Base-by-base conservation (phyloP, 1,284 basidiomycete species). In the Cryptococcus sp. region DNA sequence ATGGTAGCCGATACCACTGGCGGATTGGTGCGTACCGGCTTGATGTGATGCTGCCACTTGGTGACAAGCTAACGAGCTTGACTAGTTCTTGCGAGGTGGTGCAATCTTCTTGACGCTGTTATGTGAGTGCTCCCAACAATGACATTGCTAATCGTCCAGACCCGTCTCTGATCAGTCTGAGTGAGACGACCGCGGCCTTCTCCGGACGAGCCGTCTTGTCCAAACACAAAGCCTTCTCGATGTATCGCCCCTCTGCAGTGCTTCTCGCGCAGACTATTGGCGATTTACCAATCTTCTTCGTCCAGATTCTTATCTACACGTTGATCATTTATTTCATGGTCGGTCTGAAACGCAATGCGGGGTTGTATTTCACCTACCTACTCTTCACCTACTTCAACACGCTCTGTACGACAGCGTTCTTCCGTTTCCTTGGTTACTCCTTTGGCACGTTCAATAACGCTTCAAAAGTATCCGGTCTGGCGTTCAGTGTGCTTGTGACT, bases 61-160 rank as follows among this genome's bases (percentile, higher is more conserved):
- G 29, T 38, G 10, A 43, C 7, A 45, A 15, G 29, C 39, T 45
- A 10, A 52, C 39, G 4, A 44, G 22, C n/a, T 25, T 13, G 8
- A n/a, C 43, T 17, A 52, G 34, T 94, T 88, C 80, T 87, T 87
- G 16, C 85, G 91, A 20, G 90, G 90, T 3, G 91, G 91, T 78
- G 74, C 79, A n/a, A 64, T 80, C 56, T 82, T 81, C 70, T 79
- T 80, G 58, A 69, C 77, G 37, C 67, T 79, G 45, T 70, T 79
- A 17, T 83, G 77, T 66, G 59, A 55, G 59, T 58, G 38, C 43
- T 20, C 39, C 50, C 17, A 45, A 23, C 48, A 3, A 5, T 17
- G 6, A 20, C 37, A 6, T 1, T 34, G 50, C n/a, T 20, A 23
- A 15, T 34, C 22, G 6, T 20, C 41, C 19, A 57, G 46, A 62